A percentile compares a stretch with the other conserved stretches of the same genome.
These are phyloP conservation scores for Myriosclerotinia duriaeana DNA, from an alignment of 2,329 filamentous ascomycete genomes.

Conservation along the genomic window DNA sequence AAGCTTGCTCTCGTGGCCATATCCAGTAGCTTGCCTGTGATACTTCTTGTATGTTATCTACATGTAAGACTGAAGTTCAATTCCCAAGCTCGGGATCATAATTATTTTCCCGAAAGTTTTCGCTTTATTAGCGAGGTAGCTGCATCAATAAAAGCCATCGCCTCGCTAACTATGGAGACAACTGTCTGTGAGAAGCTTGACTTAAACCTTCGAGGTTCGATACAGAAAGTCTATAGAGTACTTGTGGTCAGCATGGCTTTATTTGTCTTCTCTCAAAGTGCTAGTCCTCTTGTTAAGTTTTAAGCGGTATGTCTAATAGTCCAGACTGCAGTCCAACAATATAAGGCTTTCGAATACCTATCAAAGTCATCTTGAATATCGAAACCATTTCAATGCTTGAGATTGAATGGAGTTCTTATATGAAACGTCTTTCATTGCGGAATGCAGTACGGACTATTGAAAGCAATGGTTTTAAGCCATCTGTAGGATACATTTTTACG, in stretches of 20 bases:
- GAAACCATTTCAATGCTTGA: no score
- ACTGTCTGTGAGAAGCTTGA: background rate
- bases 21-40: no score
- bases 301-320: no score
- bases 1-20: no score
- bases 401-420: no score
- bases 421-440: no score
- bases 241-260: background rate
- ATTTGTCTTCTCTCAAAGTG: conserved; percentile 17
- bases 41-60: conserved; percentile 23
- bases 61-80: background rate
- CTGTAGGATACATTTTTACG: background rate
- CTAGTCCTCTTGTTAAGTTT: background rate
- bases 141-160: background rate
- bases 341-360: no score
- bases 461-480: background rate
- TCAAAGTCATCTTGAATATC: no score
- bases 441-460: no score
- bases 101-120: conserved; percentile 5
- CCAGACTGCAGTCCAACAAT: no score
- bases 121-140: conserved; percentile 5
- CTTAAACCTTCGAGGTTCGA: background rate
- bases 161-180: background rate
- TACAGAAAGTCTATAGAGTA: background rate
- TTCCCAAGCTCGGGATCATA: background rate